Evolutionary conservation across 2,329 filamentous ascomycete species (phyloP).

Genomic region (Aspergillus glaucus): DNA sequence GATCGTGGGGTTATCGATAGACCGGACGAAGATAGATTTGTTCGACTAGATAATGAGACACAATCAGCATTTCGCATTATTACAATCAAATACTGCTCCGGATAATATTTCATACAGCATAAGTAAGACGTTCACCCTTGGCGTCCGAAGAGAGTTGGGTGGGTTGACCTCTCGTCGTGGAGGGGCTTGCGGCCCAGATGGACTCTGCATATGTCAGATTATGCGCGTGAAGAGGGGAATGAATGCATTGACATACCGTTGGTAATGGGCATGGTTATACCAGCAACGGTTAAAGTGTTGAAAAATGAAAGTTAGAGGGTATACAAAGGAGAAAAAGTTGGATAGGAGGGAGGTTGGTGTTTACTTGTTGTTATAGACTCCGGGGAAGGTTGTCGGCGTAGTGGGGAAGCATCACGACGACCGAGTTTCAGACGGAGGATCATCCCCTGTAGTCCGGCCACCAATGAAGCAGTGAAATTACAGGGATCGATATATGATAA

Average conservation of each 20-base stretch:
- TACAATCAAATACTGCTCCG: not conserved
- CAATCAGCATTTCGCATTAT: not conserved
- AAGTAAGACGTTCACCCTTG: constrained; percentile 87
- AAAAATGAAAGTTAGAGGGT: constrained; percentile 2
- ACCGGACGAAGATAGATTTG: constrained; percentile 94
- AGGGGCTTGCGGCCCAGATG: constrained; percentile 80
- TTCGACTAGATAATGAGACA: constrained; percentile 58
- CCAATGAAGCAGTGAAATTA: not conserved
- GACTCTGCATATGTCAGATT: constrained; percentile 43
- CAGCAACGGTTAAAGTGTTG: constrained; percentile 4
- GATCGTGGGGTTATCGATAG: constrained; percentile 79
- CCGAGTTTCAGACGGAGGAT: not conserved
- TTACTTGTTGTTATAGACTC: not conserved
- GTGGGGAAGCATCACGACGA: not conserved
- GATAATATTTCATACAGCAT: constrained; percentile 59
- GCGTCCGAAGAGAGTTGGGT: constrained; percentile 82
- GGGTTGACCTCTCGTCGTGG: constrained; percentile 76
- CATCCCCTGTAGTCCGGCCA: not conserved
- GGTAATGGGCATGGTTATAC: constrained; percentile 38
- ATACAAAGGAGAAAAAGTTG: constrained; percentile 3
- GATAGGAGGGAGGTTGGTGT: not conserved
- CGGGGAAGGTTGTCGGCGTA: not conserved
- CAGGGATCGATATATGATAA: not conserved
- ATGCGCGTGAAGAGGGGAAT: not conserved
- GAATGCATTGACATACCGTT: constrained; percentile 28